Evolutionary conservation across 2,329 filamentous ascomycete species (phyloP).

Genomic region (Ophiostoma sp.): DNA sequence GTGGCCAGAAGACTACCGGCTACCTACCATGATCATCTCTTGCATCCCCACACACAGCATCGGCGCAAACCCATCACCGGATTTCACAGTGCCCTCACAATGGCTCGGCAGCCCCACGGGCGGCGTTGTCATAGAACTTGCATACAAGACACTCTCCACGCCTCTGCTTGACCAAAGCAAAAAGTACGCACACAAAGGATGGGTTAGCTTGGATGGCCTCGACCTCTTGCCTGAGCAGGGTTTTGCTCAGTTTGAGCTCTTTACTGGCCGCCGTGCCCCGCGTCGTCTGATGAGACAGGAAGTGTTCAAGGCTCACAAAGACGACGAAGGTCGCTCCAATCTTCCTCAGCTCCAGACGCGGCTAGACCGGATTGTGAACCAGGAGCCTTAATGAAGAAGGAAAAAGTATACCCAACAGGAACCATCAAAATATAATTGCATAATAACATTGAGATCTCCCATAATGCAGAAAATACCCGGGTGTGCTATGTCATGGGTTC

Average conservation of each 20-base stretch:
- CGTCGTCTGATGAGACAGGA: slow-evolving; percentile 62
- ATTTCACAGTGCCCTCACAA: slow-evolving; percentile 62
- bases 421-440: neutral
- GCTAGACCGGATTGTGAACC: slow-evolving; percentile 38
- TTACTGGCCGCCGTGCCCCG: slow-evolving; percentile 67
- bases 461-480: neutral
- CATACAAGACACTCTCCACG: slow-evolving; percentile 65
- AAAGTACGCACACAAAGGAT: slow-evolving; percentile 51
- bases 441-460: neutral
- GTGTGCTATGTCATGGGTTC: neutral
- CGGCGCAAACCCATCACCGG: slow-evolving; percentile 54
- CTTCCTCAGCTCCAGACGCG: slow-evolving; percentile 37
- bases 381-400: slow-evolving; percentile 35
- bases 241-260: slow-evolving; percentile 70
- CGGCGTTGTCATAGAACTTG: slow-evolving; percentile 66
- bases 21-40: slow-evolving; percentile 67
- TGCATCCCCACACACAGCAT: slow-evolving; percentile 65
- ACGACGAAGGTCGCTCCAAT: slow-evolving; percentile 30
- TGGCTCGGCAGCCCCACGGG: slow-evolving; percentile 68
- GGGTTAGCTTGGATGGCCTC: slow-evolving; percentile 66
- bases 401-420: neutral
- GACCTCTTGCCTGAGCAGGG: slow-evolving; percentile 70
- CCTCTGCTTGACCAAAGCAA: slow-evolving; percentile 61
- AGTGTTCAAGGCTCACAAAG: slow-evolving; percentile 41
- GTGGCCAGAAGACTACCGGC: slow-evolving; percentile 58